A percentile compares a stretch with the other conserved stretches of the same genome.
Conservation (phyloP, 2,329 filamentous ascomycete genomes). For the Ambrosiella xylebori region DNA sequence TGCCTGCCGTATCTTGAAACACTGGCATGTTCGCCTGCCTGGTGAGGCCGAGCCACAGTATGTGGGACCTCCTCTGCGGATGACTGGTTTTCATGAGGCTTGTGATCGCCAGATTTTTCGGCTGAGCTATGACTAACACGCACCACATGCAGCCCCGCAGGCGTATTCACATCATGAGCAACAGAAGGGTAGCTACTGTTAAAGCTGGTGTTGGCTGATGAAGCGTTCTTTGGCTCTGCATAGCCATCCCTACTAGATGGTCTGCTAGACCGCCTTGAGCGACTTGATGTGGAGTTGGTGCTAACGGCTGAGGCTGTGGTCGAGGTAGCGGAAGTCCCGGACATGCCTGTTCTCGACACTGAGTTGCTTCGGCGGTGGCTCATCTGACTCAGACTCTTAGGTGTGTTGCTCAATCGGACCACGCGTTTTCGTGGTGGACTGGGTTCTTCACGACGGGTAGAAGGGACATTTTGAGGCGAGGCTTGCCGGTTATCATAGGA, state of each 20-base stretch:
- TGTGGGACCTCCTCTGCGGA: slow-evolving; percentile 4
- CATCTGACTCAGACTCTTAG: slow-evolving; percentile 27
- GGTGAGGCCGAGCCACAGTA: slow-evolving; percentile 3
- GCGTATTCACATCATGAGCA: slow-evolving; percentile 33
- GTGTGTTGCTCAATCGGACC: slow-evolving; percentile 36
- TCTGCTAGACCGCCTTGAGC: slow-evolving; percentile 22
- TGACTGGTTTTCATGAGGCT: slow-evolving; percentile 2
- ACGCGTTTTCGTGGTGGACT: slow-evolving; percentile 40
- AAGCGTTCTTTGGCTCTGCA: slow-evolving; percentile 22
- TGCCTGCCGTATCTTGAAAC: slow-evolving; percentile 34
- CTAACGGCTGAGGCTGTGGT: slow-evolving; percentile 11
- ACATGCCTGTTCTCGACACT: slow-evolving; percentile 22
- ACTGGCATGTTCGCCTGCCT: slow-evolving; percentile 7
- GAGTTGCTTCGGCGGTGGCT: slow-evolving; percentile 34
- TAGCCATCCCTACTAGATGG: slow-evolving; percentile 26
- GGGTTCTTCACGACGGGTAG: slow-evolving; percentile 27
- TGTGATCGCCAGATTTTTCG: slow-evolving; percentile 12
- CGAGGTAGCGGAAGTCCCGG: slow-evolving; percentile 8
- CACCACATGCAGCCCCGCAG: slow-evolving; percentile 33
- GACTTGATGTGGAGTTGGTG: slow-evolving; percentile 15
- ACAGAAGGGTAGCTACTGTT: slow-evolving; percentile 8
- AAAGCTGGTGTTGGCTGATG: slow-evolving; percentile 9
- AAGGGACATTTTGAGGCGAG: slow-evolving; percentile 26
- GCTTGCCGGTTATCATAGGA: slow-evolving; percentile 22
- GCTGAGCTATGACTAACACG: slow-evolving; percentile 33